Evolutionary conservation across 305 asterid genomes (phyloP).

Genomic region (Monarda citriodora): DNA sequence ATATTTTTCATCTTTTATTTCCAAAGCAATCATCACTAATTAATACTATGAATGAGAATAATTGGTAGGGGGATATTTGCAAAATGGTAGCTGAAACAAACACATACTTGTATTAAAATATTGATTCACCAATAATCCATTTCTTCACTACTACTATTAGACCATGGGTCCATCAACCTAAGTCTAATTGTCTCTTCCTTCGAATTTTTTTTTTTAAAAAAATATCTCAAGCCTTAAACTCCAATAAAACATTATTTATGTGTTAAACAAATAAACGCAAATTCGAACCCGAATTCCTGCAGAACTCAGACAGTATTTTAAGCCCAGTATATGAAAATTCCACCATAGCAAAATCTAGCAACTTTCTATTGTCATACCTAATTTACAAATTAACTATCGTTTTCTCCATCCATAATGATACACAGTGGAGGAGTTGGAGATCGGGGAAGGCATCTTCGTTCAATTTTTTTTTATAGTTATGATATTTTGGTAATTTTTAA

Average conservation of each 20-base stretch:
- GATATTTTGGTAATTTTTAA: too few species aligned
- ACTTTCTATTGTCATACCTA: background rate
- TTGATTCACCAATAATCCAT: conserved; percentile 22
- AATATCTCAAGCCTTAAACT: background rate
- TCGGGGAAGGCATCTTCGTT: too few species aligned
- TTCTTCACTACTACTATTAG: conserved; percentile 12
- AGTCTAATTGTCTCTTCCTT: conserved; percentile 10
- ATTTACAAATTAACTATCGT: too few species aligned
- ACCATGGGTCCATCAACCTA: conserved; percentile 30
- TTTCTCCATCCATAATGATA: too few species aligned
- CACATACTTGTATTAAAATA: conserved; percentile 3
- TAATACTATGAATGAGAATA: conserved; percentile 33
- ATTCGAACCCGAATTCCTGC: too few species aligned
- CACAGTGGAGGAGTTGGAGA: too few species aligned
- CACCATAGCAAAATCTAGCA: background rate
- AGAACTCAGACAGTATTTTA: background rate
- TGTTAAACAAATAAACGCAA: too few species aligned
- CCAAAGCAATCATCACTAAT: conserved; percentile 35
- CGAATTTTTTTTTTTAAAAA: background rate
- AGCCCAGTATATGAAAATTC: background rate
- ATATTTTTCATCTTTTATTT: background rate
- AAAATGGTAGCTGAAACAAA: conserved; percentile 32
- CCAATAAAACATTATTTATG: background rate
- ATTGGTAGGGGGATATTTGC: conserved; percentile 40
- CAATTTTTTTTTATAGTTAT: too few species aligned